These are phyloP conservation scores for Cryptococcus sp. DNA, from an alignment of 1,284 basidiomycete species.

Conservation along the genomic window DNA sequence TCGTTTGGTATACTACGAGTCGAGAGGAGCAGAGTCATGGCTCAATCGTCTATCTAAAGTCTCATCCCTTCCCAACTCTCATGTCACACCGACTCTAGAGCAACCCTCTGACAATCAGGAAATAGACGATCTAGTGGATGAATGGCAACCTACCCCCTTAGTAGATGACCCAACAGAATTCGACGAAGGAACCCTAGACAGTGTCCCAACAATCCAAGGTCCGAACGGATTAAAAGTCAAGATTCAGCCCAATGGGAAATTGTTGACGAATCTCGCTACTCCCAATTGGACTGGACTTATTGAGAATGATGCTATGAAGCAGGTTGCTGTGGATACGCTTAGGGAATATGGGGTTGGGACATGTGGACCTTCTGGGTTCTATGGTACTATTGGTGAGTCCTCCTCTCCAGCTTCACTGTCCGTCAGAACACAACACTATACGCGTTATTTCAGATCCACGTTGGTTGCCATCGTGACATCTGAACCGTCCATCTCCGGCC, in stretches of 20 bases:
- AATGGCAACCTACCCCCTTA: constrained; percentile 89
- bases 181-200: constrained; percentile 66
- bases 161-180: constrained; percentile 55
- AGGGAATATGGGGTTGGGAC: constrained; percentile 90
- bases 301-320: constrained; percentile 81
- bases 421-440: too few relatives aligned
- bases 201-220: constrained; percentile 75
- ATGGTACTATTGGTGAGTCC: constrained; percentile 80
- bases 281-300: constrained; percentile 91
- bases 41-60: too few relatives aligned
- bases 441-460: too few relatives aligned
- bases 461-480: background rate
- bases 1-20: background rate
- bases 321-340: constrained; percentile 79
- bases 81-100: background rate
- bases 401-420: too few relatives aligned
- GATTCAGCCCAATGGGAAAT: constrained; percentile 65
- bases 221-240: constrained; percentile 78
- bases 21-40: background rate
- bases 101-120: constrained; percentile 58
- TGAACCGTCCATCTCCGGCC: background rate
- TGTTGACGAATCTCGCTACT: constrained; percentile 75
- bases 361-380: constrained; percentile 96
- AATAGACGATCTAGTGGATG: constrained; percentile 92
- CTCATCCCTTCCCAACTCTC: background rate